Evolutionary conservation across 441 rosid genomes (phyloP).

Genomic region (Eugenia klotzschiana): DNA sequence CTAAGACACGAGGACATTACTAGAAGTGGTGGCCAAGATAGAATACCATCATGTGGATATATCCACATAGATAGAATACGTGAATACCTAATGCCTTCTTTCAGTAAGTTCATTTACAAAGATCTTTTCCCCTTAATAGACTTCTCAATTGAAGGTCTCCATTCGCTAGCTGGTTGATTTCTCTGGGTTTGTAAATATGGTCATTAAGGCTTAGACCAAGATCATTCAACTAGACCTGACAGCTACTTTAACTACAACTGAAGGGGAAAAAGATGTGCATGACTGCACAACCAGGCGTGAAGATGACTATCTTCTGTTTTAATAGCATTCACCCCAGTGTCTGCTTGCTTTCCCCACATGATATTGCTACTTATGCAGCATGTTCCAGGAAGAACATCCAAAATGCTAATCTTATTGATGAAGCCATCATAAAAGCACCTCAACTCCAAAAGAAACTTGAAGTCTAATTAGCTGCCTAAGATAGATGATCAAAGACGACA

Average conservation of each 20-base stretch:
- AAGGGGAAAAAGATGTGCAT: not conserved
- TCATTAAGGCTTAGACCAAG: not conserved
- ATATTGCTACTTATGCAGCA: not conserved
- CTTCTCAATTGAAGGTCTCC: not conserved
- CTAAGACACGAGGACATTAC: not conserved
- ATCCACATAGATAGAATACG: not conserved
- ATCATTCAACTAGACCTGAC: not conserved
- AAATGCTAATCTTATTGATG: not conserved
- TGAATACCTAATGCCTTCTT: not conserved
- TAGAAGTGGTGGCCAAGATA: not conserved
- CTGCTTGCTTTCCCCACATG: not conserved
- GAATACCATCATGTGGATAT: not conserved
- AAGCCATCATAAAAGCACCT: not conserved
- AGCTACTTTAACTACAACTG: not conserved
- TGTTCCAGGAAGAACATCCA: not conserved
- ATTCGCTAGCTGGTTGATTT: not conserved
- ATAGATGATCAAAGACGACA: not conserved
- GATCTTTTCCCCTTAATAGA: not conserved
- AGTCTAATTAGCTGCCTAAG: not conserved
- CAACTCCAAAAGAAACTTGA: not conserved
- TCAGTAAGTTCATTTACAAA: not conserved
- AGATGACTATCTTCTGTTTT: not conserved
- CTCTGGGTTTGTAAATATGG: not conserved
- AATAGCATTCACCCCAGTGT: not conserved
- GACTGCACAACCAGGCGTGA: not conserved